Evolutionary conservation across 2,329 filamentous ascomycete genomes (phyloP).

Genomic region (Neonectria faginata): DNA sequence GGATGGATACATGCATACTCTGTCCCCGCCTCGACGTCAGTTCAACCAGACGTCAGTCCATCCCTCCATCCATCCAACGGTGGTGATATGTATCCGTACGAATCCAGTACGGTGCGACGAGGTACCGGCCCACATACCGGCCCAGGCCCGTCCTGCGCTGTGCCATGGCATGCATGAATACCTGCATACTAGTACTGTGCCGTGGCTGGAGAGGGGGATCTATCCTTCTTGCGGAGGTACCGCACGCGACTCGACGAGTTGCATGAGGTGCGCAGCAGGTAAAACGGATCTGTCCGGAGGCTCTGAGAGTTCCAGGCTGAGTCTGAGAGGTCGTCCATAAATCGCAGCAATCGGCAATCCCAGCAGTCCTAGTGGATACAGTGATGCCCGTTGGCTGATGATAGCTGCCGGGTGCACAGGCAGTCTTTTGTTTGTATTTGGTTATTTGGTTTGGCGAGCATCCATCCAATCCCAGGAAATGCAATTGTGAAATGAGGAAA

Average conservation of each 20-base stretch:
- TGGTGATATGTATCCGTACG: neutral
- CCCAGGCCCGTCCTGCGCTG: neutral
- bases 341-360: neutral
- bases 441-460: conserved; percentile 1
- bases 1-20: conserved; percentile 5
- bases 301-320: neutral
- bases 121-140: neutral
- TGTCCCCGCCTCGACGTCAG: neutral
- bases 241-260: neutral
- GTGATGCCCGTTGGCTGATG: neutral
- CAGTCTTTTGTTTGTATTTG: conserved; percentile 3
- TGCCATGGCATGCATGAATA: conserved; percentile 18
- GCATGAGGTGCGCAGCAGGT: neutral
- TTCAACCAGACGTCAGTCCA: neutral
- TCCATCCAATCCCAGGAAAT: conserved; percentile 11
- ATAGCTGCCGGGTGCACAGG: conserved; percentile 12
- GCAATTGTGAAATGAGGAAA: conserved; percentile 6
- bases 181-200: neutral
- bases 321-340: neutral
- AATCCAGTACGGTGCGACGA: neutral
- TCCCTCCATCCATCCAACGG: conserved; percentile 3
- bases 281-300: neutral
- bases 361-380: neutral
- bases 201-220: neutral
- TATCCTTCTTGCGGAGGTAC: neutral